Conservation (phyloP, 345 rosid genomes). For the Diplotaxis tenuifolia region DNA sequence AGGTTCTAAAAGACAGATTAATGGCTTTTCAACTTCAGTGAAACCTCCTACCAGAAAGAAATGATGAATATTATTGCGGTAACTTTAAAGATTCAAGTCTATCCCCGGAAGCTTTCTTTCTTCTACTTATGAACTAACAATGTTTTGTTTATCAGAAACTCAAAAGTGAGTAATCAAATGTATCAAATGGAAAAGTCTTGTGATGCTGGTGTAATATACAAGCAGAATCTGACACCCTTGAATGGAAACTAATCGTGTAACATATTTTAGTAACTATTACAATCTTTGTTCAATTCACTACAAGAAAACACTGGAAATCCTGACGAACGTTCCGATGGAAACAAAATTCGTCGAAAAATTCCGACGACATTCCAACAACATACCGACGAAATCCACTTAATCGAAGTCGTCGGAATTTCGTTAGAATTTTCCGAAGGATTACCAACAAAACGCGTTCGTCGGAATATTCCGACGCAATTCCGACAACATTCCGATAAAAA, state of each 20-base stretch:
- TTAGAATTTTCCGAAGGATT: too few relatives aligned
- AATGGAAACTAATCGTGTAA: neutral
- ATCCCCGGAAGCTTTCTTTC: neutral
- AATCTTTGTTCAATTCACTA: neutral
- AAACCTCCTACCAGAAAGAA: conserved; percentile 1
- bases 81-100: neutral
- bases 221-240: neutral
- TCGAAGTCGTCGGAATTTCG: too few relatives aligned
- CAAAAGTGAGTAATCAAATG: neutral
- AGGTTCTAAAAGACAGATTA: conserved; percentile 2
- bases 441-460: too few relatives aligned
- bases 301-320: too few relatives aligned
- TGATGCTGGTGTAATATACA: neutral
- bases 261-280: neutral
- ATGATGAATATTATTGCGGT: neutral
- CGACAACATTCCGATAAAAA: too few relatives aligned
- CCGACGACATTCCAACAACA: too few relatives aligned
- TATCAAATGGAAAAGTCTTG: neutral
- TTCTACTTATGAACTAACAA: neutral
- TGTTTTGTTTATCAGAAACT: neutral
- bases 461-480: too few relatives aligned
- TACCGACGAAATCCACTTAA: too few relatives aligned
- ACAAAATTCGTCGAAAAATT: too few relatives aligned
- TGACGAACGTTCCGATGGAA: too few relatives aligned
- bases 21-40: neutral